phyloP scores from a whole-genome alignment of 805 yeast genomes.

The Candida ponderosae region DNA sequence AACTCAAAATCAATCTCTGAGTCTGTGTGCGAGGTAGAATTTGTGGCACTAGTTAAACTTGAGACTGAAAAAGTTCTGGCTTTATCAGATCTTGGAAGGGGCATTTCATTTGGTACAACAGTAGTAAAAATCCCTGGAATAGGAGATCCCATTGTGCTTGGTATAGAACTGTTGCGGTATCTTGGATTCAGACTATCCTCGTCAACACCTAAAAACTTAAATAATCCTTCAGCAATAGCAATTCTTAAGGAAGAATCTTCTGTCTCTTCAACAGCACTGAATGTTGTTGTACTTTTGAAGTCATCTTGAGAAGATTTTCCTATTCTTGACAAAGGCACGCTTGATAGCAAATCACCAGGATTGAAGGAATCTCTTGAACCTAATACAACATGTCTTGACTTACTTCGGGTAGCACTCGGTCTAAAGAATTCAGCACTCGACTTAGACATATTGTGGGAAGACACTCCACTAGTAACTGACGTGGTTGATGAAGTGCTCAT shows the following conservation, averaged over 20 bases:
- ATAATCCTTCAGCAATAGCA: constrained; percentile 66
- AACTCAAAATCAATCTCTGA: constrained; percentile 33
- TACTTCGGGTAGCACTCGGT: constrained; percentile 8
- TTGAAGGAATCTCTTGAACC: constrained; percentile 51
- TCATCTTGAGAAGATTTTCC: constrained; percentile 14
- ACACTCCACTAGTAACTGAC: background rate
- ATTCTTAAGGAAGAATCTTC: constrained; percentile 58
- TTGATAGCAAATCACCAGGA: constrained; percentile 82
- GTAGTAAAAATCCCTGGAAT: constrained; percentile 9
- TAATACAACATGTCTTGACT: constrained; percentile 42
- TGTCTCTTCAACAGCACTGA: constrained; percentile 60
- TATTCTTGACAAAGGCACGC: constrained; percentile 59
- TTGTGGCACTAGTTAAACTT: constrained; percentile 13
- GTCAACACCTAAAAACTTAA: constrained; percentile 59
- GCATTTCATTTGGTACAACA: constrained; percentile 2
- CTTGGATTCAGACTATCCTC: constrained; percentile 24
- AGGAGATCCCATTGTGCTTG: constrained; percentile 13
- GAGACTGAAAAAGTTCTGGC: constrained; percentile 10
- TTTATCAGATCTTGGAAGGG: constrained; percentile 3
- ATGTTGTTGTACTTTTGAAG: constrained; percentile 24
- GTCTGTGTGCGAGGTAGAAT: constrained; percentile 4
- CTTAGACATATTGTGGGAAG: background rate
- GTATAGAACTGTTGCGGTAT: constrained; percentile 10
- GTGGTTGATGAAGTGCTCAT: constrained; percentile 6
- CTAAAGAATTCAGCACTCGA: constrained; percentile 1